Evolutionary conservation across 768 basidiomycete species (phyloP).

Genomic region (Chalciporus chontae): DNA sequence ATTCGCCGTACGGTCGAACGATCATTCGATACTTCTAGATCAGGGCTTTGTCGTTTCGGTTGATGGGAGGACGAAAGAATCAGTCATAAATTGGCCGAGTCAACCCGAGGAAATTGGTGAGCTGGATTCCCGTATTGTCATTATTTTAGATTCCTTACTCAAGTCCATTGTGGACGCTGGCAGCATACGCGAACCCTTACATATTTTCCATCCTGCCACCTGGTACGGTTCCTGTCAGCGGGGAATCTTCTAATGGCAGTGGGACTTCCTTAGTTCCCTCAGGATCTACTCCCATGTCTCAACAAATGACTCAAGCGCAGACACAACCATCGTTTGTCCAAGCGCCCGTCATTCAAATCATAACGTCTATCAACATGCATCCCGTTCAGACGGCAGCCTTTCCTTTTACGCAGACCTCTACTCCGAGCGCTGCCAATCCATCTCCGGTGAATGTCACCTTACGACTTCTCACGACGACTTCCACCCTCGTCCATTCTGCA

Average conservation of each 20-base stretch:
- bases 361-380: constrained; percentile 63
- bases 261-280: constrained; percentile 13
- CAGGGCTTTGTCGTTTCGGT: constrained; percentile 63
- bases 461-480: constrained; percentile 47
- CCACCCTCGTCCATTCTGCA: constrained; percentile 43
- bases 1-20: not conserved
- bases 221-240: constrained; percentile 46
- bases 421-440: constrained; percentile 2
- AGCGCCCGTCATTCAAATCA: constrained; percentile 64
- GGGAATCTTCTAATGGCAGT: constrained; percentile 18
- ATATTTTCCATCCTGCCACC: constrained; percentile 72
- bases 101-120: constrained; percentile 79
- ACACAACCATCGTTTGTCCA: constrained; percentile 39
- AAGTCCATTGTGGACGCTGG: constrained; percentile 39
- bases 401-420: constrained; percentile 46
- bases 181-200: constrained; percentile 76
- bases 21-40: constrained; percentile 37
- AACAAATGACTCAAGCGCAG: constrained; percentile 24
- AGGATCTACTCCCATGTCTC: constrained; percentile 9
- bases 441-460: constrained; percentile 37
- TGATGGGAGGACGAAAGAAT: constrained; percentile 51
- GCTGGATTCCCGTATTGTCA: constrained; percentile 2
- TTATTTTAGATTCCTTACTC: constrained; percentile 42
- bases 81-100: constrained; percentile 68
- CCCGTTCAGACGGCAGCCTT: constrained; percentile 61